Evolutionary conservation across 768 basidiomycete genomes (phyloP).

Genomic region (Phaeotremella skinneri): DNA sequence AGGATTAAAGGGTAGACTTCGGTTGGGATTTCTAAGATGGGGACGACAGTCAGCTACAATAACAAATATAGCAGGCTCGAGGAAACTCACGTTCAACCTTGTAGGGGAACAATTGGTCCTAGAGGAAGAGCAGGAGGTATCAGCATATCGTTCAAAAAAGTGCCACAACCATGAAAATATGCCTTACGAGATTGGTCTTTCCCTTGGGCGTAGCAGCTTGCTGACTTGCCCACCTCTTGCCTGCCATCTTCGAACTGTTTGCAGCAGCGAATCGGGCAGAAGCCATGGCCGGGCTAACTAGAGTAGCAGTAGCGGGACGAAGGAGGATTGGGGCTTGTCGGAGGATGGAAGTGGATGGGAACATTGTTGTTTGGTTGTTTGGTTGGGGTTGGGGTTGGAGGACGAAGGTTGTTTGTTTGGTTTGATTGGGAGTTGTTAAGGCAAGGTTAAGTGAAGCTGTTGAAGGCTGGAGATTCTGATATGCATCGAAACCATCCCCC

Average conservation of each 20-base stretch:
- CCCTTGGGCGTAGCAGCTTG: neutral
- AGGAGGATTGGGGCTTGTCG: neutral
- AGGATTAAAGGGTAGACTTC: neutral
- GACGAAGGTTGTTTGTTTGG: neutral
- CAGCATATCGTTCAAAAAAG: neutral
- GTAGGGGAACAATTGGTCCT: neutral
- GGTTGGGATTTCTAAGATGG: neutral
- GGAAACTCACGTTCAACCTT: neutral
- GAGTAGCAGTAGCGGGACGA: neutral
- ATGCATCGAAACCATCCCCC: too few relatives aligned
- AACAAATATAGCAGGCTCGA: neutral
- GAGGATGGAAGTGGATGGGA: neutral
- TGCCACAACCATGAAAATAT: neutral
- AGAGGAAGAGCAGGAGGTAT: neutral
- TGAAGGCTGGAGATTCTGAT: too few relatives aligned
- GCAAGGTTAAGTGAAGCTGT: neutral
- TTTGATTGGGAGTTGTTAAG: neutral
- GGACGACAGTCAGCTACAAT: neutral
- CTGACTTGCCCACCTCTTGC: neutral
- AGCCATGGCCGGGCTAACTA: neutral
- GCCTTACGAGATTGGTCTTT: constrained; percentile 1
- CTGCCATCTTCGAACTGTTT: neutral
- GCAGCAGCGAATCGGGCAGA: neutral
- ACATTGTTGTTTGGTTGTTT: constrained; percentile 1
- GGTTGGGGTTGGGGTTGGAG: neutral